Conservation (phyloP, 345 rosid genomes). For the Aethionema arabicum region DNA sequence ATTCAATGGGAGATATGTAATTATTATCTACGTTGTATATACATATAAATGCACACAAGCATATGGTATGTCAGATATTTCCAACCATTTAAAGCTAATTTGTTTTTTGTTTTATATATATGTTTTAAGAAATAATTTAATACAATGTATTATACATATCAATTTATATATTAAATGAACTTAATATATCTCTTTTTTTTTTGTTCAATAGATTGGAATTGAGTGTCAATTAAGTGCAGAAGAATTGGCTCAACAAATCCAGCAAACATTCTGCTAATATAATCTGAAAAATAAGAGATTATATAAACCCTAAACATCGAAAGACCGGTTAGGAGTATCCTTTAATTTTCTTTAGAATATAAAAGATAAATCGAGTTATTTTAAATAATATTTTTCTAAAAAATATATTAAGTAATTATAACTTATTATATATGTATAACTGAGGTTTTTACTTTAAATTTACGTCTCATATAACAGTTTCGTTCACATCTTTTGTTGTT, state of each 20-base stretch:
- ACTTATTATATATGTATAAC: too few species aligned
- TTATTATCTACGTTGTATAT: slow-evolving; percentile 27
- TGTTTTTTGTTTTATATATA: slow-evolving; percentile 20
- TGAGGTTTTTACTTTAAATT: too few species aligned
- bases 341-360: slow-evolving; percentile 12
- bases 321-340: slow-evolving; percentile 33
- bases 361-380: slow-evolving; percentile 12
- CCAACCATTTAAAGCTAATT: slow-evolving; percentile 31
- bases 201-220: slow-evolving; percentile 73
- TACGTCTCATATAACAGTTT: too few species aligned
- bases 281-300: slow-evolving; percentile 24
- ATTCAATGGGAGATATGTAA: slow-evolving; percentile 9
- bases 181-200: slow-evolving; percentile 1
- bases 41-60: slow-evolving; percentile 25
- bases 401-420: too few species aligned
- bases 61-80: slow-evolving; percentile 30
- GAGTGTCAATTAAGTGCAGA: slow-evolving; percentile 96
- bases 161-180: too few species aligned
- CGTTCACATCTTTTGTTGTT: too few species aligned
- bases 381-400: slow-evolving; percentile 11
- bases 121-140: neutral
- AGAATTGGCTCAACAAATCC: slow-evolving; percentile 87
- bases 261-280: slow-evolving; percentile 68
- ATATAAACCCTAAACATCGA: slow-evolving; percentile 22
- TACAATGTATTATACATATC: too few species aligned